Evolutionary conservation across 345 rosid species (phyloP), one percentile per base, ranked within the genome.

Genomic region (Acer negundo): DNA sequence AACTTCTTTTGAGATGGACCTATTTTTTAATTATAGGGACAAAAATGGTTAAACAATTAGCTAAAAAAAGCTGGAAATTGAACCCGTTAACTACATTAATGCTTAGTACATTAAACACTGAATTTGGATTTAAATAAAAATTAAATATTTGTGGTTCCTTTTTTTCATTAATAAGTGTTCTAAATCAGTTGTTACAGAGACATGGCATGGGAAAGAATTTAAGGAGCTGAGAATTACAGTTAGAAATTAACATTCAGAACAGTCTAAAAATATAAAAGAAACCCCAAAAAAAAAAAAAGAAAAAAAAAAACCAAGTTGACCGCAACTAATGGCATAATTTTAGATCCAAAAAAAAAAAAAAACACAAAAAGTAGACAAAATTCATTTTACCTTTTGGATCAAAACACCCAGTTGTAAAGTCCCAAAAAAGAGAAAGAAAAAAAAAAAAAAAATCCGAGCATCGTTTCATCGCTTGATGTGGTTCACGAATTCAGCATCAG

Each of bases 401-500:
- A 61, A 78, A 66, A 4, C 16, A 53, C n/a, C 66, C 53, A 64
- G n/a, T 81, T 79, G 66, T 1, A 74, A 67, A 53, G 75, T 79
- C 63, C 38, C 31, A 28, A 35, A 35, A 35, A 35, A 35, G 35
- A 35, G 38, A 44, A 24, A 76, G n/a, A 59, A 22, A 31, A 73
- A 53, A 31, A 46, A 31, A 46, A 46, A 0, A 46, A 46, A 46
- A 9, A 46, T 46, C 40, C 15, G 58, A 61, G 46, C 24, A 75
- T 22, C 38, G 58, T 10, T 68, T 86, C 82, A 84, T 76, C 85
- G 76, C 72, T 71, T 83, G 73, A 76, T 65, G 51, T 77, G 79
- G 79, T 79, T 83, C 75, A 86, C 84, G 70, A 84, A 85, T 72
- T 86, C 85, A 69, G 91, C 94, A 85, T 89, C 92, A 26, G 94